These are phyloP conservation scores for Salix udensis DNA, from an alignment of 345 rosid species.

Conservation along the genomic window DNA sequence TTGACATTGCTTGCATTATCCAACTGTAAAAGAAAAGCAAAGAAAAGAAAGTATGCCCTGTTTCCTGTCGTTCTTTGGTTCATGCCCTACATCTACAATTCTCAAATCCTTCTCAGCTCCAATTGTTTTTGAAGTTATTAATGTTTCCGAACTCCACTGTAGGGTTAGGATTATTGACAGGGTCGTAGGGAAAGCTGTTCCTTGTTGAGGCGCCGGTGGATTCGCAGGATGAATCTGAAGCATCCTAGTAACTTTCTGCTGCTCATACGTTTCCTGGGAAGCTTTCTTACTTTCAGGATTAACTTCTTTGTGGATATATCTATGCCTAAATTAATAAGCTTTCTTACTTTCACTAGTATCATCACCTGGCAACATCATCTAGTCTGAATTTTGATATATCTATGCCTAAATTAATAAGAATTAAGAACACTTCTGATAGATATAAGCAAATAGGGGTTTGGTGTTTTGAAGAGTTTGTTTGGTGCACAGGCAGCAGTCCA, in stretches of 20 bases:
- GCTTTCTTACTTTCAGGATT: no score
- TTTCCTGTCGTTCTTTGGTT: not conserved
- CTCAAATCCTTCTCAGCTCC: not conserved
- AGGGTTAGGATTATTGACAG: not conserved
- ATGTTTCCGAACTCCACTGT: not conserved
- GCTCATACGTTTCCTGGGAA: no score
- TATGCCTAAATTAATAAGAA: no score
- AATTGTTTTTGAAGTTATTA: not conserved
- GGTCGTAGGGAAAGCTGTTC: not conserved
- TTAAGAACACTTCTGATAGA: not conserved
- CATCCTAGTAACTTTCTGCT: no score
- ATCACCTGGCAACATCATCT: no score
- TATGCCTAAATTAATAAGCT: no score
- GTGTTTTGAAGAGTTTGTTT: no score
- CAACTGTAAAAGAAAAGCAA: not conserved
- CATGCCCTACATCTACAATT: not conserved
- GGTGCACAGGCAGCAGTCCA: slow-evolving; percentile 46
- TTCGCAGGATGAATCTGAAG: not conserved
- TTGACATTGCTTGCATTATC: not conserved
- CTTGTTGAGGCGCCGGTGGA: not conserved
- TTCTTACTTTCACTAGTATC: no score
- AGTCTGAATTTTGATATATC: no score
- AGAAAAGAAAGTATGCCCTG: not conserved
- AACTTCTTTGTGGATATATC: no score
- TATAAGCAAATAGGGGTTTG: not conserved